These are phyloP conservation scores for Tylopilus felleus DNA, from an alignment of 768 basidiomycete genomes.

Conservation along the genomic window DNA sequence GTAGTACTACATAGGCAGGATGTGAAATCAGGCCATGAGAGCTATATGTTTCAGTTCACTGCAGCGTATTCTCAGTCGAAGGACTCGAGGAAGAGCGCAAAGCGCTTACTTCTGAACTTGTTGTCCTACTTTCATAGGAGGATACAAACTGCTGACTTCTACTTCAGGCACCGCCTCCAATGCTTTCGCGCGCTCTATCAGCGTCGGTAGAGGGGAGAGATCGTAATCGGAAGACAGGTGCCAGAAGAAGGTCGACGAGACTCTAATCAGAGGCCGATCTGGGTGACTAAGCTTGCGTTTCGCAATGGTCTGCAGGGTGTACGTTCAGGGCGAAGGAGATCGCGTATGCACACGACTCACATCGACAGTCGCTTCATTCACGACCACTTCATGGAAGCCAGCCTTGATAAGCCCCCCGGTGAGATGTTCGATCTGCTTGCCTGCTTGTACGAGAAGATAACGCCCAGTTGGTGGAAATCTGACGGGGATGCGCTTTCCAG, in stretches of 20 bases:
- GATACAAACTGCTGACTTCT: conserved; percentile 44
- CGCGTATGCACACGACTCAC: conserved; percentile 37
- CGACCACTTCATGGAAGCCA: conserved; percentile 93
- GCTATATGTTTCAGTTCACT: conserved; percentile 83
- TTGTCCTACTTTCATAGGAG: conserved; percentile 80
- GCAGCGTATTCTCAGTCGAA: conserved; percentile 9
- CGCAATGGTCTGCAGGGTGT: conserved; percentile 52
- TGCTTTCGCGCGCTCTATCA: conserved; percentile 48
- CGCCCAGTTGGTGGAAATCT: conserved; percentile 78
- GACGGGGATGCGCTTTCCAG: conserved; percentile 85
- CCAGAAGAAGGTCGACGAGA: conserved; percentile 97
- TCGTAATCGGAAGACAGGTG: conserved; percentile 85
- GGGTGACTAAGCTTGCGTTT: conserved; percentile 55
- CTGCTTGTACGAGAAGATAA: conserved; percentile 89
- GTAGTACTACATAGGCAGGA: not conserved
- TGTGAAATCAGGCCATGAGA: conserved; percentile 56
- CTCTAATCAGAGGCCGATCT: conserved; percentile 86
- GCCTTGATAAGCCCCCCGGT: conserved; percentile 84
- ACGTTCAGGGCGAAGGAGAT: not conserved
- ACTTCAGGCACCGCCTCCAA: conserved; percentile 34
- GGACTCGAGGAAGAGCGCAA: not conserved
- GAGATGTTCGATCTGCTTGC: conserved; percentile 91
- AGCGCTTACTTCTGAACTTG: conserved; percentile 74
- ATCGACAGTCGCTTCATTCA: conserved; percentile 72
- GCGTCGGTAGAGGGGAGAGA: conserved; percentile 57